Evolutionary conservation across 306 rosid genomes (phyloP).

Genomic region (Lathyrus oleraceus): DNA sequence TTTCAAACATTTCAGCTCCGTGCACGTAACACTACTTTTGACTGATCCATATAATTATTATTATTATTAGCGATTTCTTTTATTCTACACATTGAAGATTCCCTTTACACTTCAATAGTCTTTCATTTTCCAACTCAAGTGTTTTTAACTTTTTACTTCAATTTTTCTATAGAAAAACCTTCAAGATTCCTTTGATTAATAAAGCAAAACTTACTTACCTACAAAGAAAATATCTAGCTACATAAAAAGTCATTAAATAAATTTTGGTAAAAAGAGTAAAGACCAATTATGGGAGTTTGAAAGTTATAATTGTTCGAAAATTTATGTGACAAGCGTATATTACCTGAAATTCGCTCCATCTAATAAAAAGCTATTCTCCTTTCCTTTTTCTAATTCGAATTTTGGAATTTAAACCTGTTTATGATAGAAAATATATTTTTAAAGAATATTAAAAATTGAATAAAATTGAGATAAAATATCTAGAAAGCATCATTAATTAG

Average conservation of each 20-base stretch:
- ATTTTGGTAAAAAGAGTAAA: neutral
- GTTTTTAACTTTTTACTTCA: neutral
- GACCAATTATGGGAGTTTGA: neutral
- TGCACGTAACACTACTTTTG: neutral
- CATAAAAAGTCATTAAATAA: neutral
- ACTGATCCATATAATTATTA: neutral
- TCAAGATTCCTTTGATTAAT: neutral
- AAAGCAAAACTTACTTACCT: neutral
- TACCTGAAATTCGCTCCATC: slow-evolving; percentile 1
- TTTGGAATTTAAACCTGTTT: neutral
- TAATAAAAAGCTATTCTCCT: neutral
- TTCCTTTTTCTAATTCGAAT: slow-evolving; percentile 4
- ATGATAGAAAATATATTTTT: neutral
- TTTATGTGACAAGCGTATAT: neutral
- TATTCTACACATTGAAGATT: neutral
- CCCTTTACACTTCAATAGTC: neutral
- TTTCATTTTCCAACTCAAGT: neutral
- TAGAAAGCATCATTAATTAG: neutral
- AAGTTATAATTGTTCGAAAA: neutral
- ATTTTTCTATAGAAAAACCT: neutral
- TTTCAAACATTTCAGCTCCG: slow-evolving; percentile 17
- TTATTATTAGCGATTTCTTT: neutral
- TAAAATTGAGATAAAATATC: neutral
- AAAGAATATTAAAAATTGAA: neutral
- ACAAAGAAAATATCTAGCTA: neutral